Percentiles rank a stretch among this genome's conserved stretches.
Evolutionary conservation across 2,329 filamentous ascomycete species (phyloP).

Genomic region (Simplicillium aogashimaense): DNA sequence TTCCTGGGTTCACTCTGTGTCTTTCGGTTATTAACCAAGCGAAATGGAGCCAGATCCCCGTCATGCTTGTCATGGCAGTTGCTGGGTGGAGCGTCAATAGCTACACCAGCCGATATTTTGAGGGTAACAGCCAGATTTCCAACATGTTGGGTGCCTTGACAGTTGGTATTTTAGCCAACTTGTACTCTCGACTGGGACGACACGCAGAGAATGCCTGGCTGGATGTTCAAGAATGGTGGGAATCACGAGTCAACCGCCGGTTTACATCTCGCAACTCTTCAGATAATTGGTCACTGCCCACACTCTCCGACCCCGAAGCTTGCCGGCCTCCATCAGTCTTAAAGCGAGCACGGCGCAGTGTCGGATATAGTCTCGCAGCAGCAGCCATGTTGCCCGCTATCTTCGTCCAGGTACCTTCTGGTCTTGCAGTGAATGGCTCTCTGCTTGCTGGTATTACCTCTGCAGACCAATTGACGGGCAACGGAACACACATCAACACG

Average conservation of each 20-base stretch:
- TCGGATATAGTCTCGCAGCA: slow-evolving; percentile 70
- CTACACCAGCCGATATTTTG: slow-evolving; percentile 58
- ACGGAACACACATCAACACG: slow-evolving; percentile 21
- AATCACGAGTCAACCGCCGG: slow-evolving; percentile 29
- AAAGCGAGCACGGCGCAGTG: slow-evolving; percentile 25
- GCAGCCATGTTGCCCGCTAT: slow-evolving; percentile 82
- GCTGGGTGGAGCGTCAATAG: slow-evolving; percentile 68
- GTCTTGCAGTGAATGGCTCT: slow-evolving; percentile 50
- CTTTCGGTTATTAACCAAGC: slow-evolving; percentile 73
- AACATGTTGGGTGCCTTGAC: slow-evolving; percentile 70
- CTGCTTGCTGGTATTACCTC: slow-evolving; percentile 47
- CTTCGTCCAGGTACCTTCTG: slow-evolving; percentile 59
- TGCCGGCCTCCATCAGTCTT: slow-evolving; percentile 12
- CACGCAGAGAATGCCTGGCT: slow-evolving; percentile 45
- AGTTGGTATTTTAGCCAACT: slow-evolving; percentile 68
- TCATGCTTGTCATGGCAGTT: slow-evolving; percentile 66
- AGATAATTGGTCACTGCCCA: slow-evolving; percentile 20
- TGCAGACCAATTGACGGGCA: slow-evolving; percentile 43
- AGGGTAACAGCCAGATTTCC: slow-evolving; percentile 61
- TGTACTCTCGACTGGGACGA: slow-evolving; percentile 61
- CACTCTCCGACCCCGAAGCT: slow-evolving; percentile 21
- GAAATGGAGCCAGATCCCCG: slow-evolving; percentile 66
- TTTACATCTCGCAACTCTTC: slow-evolving; percentile 19
- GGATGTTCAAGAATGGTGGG: slow-evolving; percentile 39
- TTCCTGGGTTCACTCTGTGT: slow-evolving; percentile 63